Evolutionary conservation across 345 rosid genomes (phyloP).

Genomic region (Hibiscus tridactylites): DNA sequence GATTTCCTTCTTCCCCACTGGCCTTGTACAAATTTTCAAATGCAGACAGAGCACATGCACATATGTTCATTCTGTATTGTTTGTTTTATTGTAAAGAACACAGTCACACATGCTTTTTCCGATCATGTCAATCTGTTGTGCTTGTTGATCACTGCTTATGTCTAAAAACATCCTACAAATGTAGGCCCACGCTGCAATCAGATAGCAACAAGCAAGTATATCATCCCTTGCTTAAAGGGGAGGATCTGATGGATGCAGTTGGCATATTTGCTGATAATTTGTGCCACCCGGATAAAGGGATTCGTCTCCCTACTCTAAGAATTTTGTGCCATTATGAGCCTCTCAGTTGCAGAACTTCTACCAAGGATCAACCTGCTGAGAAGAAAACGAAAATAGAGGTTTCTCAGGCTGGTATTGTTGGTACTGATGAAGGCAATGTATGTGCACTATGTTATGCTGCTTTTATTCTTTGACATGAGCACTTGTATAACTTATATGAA

Average conservation of each 20-base stretch:
- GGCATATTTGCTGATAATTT: constrained; percentile 52
- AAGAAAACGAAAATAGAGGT: constrained; percentile 43
- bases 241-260: constrained; percentile 38
- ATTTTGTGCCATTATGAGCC: constrained; percentile 68
- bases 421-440: constrained; percentile 39
- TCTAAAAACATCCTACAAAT: constrained; percentile 12
- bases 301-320: constrained; percentile 67
- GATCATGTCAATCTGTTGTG: neutral
- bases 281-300: constrained; percentile 53
- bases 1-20: neutral
- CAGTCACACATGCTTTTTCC: neutral
- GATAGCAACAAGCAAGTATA: constrained; percentile 18
- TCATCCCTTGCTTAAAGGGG: constrained; percentile 41
- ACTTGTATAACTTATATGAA: constrained; percentile 5
- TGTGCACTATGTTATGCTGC: constrained; percentile 15
- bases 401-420: constrained; percentile 16
- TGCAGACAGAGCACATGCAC: neutral
- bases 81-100: neutral
- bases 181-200: constrained; percentile 35
- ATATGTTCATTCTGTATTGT: neutral
- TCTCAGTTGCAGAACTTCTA: constrained; percentile 21
- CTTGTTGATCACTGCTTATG: constrained; percentile 14
- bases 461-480: constrained; percentile 1
- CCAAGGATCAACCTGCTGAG: constrained; percentile 33
- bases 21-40: neutral